Base-by-base conservation (phyloP, 2,329 filamentous ascomycete species). In the Alternaria rosae region DNA sequence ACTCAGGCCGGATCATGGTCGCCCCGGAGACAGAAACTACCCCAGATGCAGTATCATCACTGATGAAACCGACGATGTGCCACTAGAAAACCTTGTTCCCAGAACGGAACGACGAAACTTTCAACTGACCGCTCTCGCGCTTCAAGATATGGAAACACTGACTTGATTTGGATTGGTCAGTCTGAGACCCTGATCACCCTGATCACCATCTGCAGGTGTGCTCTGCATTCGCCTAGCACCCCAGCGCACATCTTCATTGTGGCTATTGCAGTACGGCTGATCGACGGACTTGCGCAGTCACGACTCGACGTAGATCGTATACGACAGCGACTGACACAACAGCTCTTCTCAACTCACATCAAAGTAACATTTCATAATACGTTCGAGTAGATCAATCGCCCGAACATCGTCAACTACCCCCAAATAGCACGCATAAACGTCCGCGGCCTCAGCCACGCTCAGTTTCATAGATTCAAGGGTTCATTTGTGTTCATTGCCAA, bases 51-150 rank as follows among this genome's bases (percentile, higher is more conserved):
- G 63, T 60, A 67, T 57, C 57, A 56, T 42, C 47, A 45, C 51
- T 42, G 52, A 26, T 77, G 76, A 78, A 78, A 78, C 76, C 35
- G 45, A 50, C 57, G 56, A 65, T 76, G 75, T 68, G 66, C 69
- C 76, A 71, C 70, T 59, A 76, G 70, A 67, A 65, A 69, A 63
- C 57, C 61, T 60, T 59, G 32, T 47, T 28, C 66, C 61, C 38
- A 67, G 70, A 68, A 54, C 53, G 61, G 67, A 47, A 56, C 48
- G 65, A 51, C 70, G 67, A 73, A 72, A 74, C 67, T 58, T 45
- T 51, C 64, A 48, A 59, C 53, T 51, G 66, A 59, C 67, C 65
- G 50, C 26, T 58, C 61, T 52, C 35, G 52, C 65, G 70, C 69
- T 70, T 72, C 61, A 65, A 47, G 20, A 54, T 57, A 15, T 53